Percentiles rank a stretch among this genome's conserved stretches.
These are phyloP conservation scores for Lodderomyces jiufengensis DNA, from an alignment of 1,139 yeast species.

Conservation along the genomic window DNA sequence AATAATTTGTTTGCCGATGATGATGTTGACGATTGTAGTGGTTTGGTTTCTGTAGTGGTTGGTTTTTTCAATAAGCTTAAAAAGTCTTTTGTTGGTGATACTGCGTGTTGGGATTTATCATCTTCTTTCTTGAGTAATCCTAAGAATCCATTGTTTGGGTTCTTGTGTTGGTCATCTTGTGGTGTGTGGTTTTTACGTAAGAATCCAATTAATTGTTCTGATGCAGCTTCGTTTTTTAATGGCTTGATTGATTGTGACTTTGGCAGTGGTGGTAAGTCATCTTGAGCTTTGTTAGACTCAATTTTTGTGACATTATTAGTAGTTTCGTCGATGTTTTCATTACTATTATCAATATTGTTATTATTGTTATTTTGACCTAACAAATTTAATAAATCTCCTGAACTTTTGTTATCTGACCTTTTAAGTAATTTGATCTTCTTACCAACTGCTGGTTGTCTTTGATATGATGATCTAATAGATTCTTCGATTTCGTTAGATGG, in stretches of 20 bases:
- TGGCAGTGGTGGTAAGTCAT: not conserved
- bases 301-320: too few species aligned
- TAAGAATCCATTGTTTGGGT: not conserved
- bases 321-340: not conserved
- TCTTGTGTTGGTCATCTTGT: not conserved
- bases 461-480: slow-evolving; percentile 6
- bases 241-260: not conserved
- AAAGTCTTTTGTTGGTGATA: slow-evolving; percentile 16
- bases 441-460: slow-evolving; percentile 16
- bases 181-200: slow-evolving; percentile 5
- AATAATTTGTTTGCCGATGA: slow-evolving; percentile 17
- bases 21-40: slow-evolving; percentile 6
- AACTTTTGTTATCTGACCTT: slow-evolving; percentile 19
- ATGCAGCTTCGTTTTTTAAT: slow-evolving; percentile 1
- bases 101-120: not conserved
- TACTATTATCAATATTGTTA: not conserved
- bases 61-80: slow-evolving; percentile 21
- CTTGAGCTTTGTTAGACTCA: not conserved
- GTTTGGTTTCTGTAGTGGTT: slow-evolving; percentile 2
- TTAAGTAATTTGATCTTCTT: slow-evolving; percentile 33
- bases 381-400: slow-evolving; percentile 13
- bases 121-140: slow-evolving; percentile 3
- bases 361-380: slow-evolving; percentile 10
- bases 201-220: slow-evolving; percentile 8
- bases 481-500: slow-evolving; percentile 27